Conservation (phyloP, 2,329 filamentous ascomycete species). For the Paecilomyces sp. region DNA sequence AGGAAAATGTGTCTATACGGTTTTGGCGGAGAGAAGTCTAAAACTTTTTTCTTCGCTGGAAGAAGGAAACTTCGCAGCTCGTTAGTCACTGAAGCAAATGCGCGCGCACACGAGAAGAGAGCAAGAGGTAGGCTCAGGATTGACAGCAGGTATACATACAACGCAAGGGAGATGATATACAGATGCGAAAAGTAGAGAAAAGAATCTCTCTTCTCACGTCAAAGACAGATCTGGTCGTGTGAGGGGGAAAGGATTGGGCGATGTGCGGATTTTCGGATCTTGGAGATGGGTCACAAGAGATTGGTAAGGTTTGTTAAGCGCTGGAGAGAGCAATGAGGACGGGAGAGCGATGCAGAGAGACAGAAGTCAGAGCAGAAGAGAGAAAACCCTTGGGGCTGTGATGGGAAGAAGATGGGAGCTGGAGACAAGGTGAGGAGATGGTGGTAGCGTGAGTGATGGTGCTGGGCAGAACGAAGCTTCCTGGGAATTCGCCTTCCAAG, state of each 20-base stretch:
- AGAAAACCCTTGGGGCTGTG: not conserved
- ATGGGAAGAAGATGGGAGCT: not conserved
- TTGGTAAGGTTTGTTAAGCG: not conserved
- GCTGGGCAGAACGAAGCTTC: not conserved
- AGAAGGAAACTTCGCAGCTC: conserved; percentile 8
- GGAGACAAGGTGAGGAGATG: not conserved
- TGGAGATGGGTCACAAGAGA: conserved; percentile 6
- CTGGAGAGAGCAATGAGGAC: conserved; percentile 4
- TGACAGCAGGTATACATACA: conserved; percentile 13
- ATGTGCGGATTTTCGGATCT: conserved; percentile 19
- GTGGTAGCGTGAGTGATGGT: not conserved
- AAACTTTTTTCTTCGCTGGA: conserved; percentile 16
- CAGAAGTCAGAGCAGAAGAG: conserved; percentile 4
- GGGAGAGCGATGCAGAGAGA: conserved; percentile 10
- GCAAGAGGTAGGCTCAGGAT: not conserved
- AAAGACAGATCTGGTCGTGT: conserved; percentile 10
- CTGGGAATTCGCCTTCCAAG: conserved; percentile 2
- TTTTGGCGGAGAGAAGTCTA: conserved; percentile 11
- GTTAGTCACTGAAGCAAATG: conserved; percentile 10
- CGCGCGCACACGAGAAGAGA: not conserved
- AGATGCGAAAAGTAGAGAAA: conserved; percentile 12
- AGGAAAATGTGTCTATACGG: conserved; percentile 12
- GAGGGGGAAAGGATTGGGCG: conserved; percentile 14
- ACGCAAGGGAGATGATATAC: conserved; percentile 19
- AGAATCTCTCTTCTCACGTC: conserved; percentile 1